Percentiles rank a stretch among this genome's conserved stretches.
These are phyloP conservation scores for Sapria himalayana DNA, from an alignment of 345 rosid species.

Conservation along the genomic window DNA sequence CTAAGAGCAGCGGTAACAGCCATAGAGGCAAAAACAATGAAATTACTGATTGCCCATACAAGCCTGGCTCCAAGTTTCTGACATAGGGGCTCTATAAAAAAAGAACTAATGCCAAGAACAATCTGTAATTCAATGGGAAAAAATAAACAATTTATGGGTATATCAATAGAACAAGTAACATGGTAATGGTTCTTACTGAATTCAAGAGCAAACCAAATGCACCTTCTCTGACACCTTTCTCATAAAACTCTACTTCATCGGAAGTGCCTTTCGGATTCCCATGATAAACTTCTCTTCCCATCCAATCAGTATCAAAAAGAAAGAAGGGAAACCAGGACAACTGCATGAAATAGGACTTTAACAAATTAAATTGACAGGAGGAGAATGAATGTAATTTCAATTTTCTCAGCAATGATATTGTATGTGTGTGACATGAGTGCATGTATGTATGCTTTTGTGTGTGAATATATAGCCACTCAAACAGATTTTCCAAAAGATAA, in stretches of 20 bases:
- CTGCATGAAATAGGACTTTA: constrained; percentile 33
- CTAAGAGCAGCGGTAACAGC: constrained; percentile 64
- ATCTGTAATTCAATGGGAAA: constrained; percentile 24
- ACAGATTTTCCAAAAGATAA: too few species aligned
- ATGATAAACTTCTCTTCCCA: constrained; percentile 97
- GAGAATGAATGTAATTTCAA: too few species aligned
- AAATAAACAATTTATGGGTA: neutral
- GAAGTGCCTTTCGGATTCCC: constrained; percentile 64
- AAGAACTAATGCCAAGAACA: constrained; percentile 86
- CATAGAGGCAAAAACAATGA: constrained; percentile 72
- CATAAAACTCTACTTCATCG: constrained; percentile 33
- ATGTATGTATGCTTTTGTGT: too few species aligned
- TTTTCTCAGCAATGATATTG: too few species aligned
- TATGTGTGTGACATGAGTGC: too few species aligned
- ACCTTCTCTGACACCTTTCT: constrained; percentile 92
- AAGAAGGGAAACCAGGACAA: constrained; percentile 97
- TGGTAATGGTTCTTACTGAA: constrained; percentile 93
- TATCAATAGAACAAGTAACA: neutral
- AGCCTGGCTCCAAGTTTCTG: constrained; percentile 51
- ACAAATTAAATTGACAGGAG: too few species aligned
- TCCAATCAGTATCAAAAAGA: constrained; percentile 97
- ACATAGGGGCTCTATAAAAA: constrained; percentile 81
- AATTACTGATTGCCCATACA: constrained; percentile 90
- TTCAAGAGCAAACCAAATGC: constrained; percentile 98
- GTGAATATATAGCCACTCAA: too few species aligned